phyloP scores from a whole-genome alignment of 2,329 filamentous ascomycete genomes.

The Simplicillium sp. region DNA sequence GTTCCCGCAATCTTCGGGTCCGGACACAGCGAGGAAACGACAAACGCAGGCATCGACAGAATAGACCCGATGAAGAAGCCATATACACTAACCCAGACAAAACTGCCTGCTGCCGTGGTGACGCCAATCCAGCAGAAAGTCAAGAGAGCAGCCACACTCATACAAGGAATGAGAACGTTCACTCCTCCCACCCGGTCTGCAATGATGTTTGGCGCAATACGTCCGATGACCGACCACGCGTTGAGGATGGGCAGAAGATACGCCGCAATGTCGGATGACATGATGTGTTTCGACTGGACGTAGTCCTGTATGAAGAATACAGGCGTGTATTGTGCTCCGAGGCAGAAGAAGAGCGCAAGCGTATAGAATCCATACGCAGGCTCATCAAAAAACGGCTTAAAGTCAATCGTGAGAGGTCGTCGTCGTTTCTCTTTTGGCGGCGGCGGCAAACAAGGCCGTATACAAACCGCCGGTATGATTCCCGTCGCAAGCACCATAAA shows the following conservation, averaged over 20 bases:
- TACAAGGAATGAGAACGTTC: too few species aligned
- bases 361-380: conserved; percentile 12
- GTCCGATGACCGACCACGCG: conserved; percentile 34
- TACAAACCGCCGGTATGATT: conserved; percentile 25
- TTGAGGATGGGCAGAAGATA: conserved; percentile 37
- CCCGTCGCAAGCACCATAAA: conserved; percentile 22
- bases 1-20: too few species aligned
- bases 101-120: too few species aligned
- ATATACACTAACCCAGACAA: too few species aligned
- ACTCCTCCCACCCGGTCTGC: too few species aligned
- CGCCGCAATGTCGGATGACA: conserved; percentile 22
- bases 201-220: conserved; percentile 32
- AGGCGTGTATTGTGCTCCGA: conserved; percentile 27
- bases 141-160: too few species aligned
- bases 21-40: too few species aligned
- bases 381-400: too few species aligned
- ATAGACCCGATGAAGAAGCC: too few species aligned
- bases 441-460: conserved; percentile 25
- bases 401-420: conserved; percentile 2
- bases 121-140: too few species aligned
- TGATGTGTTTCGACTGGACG: conserved; percentile 17
- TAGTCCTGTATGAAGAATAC: conserved; percentile 31
- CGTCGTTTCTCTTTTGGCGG: too few species aligned
- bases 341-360: conserved; percentile 21
- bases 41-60: too few species aligned